These are phyloP conservation scores for Colletotrichum scovillei DNA, from an alignment of 2,329 filamentous ascomycete species.

Conservation along the genomic window DNA sequence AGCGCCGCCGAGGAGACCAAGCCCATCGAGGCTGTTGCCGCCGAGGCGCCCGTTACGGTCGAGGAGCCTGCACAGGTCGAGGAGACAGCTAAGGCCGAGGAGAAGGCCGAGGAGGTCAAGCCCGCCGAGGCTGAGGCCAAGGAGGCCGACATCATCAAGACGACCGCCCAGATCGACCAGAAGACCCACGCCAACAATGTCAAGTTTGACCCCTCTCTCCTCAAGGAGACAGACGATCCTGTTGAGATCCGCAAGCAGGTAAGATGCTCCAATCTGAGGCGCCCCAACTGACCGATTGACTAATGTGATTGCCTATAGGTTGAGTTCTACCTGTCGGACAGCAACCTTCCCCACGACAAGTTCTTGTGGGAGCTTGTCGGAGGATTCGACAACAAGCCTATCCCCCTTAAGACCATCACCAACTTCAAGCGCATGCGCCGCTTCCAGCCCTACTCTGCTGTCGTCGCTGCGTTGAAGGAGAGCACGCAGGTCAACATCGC, in stretches of 20 bases:
- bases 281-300: background rate
- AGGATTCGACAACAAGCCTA: slow-evolving; percentile 83
- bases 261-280: slow-evolving; percentile 41
- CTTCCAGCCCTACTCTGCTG: slow-evolving; percentile 87
- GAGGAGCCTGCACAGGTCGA: slow-evolving; percentile 42
- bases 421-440: slow-evolving; percentile 96
- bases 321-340: slow-evolving; percentile 96
- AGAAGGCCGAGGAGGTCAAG: slow-evolving; percentile 39
- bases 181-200: slow-evolving; percentile 64
- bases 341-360: slow-evolving; percentile 89
- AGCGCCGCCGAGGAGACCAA: slow-evolving; percentile 54
- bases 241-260: slow-evolving; percentile 87
- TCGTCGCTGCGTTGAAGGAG: slow-evolving; percentile 85
- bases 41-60: slow-evolving; percentile 38
- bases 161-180: slow-evolving; percentile 51
- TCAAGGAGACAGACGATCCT: slow-evolving; percentile 80
- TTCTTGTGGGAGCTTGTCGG: slow-evolving; percentile 85
- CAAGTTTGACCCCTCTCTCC: slow-evolving; percentile 77
- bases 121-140: slow-evolving; percentile 36
- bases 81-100: slow-evolving; percentile 38
- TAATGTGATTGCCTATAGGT: slow-evolving; percentile 65
- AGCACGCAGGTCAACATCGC: slow-evolving; percentile 79
- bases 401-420: slow-evolving; percentile 81
- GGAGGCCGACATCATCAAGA: slow-evolving; percentile 56
- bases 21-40: slow-evolving; percentile 49